Evolutionary conservation across 108 stramenopile genomes (phyloP).

Genomic region (Craspedostauros australis): DNA sequence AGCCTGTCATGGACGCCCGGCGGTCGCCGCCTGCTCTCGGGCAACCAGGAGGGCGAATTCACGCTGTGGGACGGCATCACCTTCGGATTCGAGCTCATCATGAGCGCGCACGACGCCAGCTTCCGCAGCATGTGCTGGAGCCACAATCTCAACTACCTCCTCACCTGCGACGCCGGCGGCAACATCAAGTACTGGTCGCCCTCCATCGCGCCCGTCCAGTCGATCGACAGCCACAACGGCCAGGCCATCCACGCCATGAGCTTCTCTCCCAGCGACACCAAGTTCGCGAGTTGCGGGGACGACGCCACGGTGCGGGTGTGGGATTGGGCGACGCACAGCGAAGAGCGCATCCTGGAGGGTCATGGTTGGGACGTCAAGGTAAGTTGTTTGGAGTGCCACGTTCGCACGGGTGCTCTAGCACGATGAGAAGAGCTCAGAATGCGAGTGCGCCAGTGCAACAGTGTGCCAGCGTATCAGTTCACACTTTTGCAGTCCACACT

Average conservation of each 20-base stretch:
- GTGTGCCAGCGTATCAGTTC: too few species aligned
- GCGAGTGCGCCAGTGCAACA: too few species aligned
- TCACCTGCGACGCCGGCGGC: constrained; percentile 83
- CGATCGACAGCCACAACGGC: constrained; percentile 79
- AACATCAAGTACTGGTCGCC: constrained; percentile 91
- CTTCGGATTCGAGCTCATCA: constrained; percentile 86
- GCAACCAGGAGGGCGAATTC: constrained; percentile 87
- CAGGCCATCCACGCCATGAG: constrained; percentile 86
- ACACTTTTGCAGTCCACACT: too few species aligned
- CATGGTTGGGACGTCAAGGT: constrained; percentile 98
- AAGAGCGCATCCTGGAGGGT: constrained; percentile 83
- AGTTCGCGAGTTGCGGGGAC: constrained; percentile 92
- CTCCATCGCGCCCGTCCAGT: constrained; percentile 84
- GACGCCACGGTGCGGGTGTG: constrained; percentile 91
- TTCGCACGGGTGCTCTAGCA: too few species aligned
- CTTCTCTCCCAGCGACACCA: constrained; percentile 91
- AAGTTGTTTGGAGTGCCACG: too few species aligned
- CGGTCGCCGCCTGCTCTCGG: constrained; percentile 76
- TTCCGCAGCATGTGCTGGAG: constrained; percentile 92
- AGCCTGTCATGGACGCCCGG: constrained; percentile 84
- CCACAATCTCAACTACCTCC: constrained; percentile 82
- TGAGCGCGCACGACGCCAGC: constrained; percentile 77
- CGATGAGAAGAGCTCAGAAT: too few species aligned
- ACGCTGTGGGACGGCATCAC: constrained; percentile 91
- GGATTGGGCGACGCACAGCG: constrained; percentile 81